A percentile compares a stretch with the other conserved stretches of the same genome.
Conservation (phyloP, 2,329 filamentous ascomycete species). For the Lachnellula subtilissima region DNA sequence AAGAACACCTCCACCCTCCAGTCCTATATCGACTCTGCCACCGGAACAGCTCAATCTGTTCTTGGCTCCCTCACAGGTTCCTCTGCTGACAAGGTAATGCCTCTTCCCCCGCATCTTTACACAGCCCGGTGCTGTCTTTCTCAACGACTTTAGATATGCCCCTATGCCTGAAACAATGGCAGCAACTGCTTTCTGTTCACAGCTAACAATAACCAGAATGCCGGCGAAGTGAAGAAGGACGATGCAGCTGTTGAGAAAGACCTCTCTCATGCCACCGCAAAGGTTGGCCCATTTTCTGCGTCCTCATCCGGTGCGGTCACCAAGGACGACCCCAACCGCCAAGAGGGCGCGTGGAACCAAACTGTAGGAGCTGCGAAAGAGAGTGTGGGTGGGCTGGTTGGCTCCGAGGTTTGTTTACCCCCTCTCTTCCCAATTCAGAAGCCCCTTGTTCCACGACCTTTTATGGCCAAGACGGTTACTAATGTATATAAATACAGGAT, state of each 20-base stretch:
- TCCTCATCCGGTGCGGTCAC: conserved; percentile 65
- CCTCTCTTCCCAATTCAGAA: not conserved
- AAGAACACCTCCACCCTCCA: conserved; percentile 67
- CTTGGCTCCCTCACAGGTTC: conserved; percentile 71
- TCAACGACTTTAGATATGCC: too few relatives aligned
- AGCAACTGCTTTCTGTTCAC: too few relatives aligned
- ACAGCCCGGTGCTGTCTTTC: too few relatives aligned
- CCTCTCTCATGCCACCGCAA: conserved; percentile 69
- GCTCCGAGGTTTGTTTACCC: conserved; percentile 54
- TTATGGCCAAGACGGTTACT: not conserved
- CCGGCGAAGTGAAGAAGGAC: conserved; percentile 50
- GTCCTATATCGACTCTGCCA: conserved; percentile 69
- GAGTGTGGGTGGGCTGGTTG: conserved; percentile 67
- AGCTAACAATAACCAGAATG: conserved; percentile 7
- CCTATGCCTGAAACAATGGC: too few relatives aligned
- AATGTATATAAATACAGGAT: conserved; percentile 35
- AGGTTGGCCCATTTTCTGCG: conserved; percentile 67
- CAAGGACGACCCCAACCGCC: conserved; percentile 68
- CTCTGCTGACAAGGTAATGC: conserved; percentile 52
- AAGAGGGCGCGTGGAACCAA: conserved; percentile 76
- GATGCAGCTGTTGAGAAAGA: conserved; percentile 64
- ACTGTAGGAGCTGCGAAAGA: conserved; percentile 86
- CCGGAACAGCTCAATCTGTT: conserved; percentile 66
- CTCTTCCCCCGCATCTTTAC: not conserved
- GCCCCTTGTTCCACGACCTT: not conserved